Percentiles rank a stretch among this genome's conserved stretches.
phyloP scores from a whole-genome alignment of 768 basidiomycete genomes.

The Amanita molliuscula region DNA sequence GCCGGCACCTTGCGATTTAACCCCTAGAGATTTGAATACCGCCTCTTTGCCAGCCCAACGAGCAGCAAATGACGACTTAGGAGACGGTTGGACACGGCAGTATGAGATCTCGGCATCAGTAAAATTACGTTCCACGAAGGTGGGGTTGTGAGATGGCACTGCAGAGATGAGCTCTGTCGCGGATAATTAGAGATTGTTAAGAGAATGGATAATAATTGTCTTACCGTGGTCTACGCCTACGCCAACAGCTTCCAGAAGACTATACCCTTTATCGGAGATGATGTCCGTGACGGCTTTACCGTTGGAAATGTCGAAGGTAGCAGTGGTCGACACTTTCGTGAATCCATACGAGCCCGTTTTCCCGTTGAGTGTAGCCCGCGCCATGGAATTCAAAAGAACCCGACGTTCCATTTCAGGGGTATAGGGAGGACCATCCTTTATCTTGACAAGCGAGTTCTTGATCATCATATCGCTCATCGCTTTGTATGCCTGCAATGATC shows the following conservation, averaged over 20 bases:
- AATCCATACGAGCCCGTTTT: constrained; percentile 87
- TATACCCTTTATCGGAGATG: constrained; percentile 25
- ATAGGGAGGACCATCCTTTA: constrained; percentile 93
- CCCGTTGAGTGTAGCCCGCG: constrained; percentile 68
- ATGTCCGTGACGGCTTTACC: constrained; percentile 52
- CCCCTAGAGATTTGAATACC: constrained; percentile 90
- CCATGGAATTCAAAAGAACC: constrained; percentile 87
- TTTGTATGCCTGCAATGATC: constrained; percentile 69
- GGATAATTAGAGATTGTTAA: constrained; percentile 5
- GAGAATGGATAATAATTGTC: neutral
- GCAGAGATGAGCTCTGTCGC: constrained; percentile 80
- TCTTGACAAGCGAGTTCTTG: constrained; percentile 83
- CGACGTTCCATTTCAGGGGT: constrained; percentile 73
- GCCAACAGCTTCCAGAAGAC: constrained; percentile 41
- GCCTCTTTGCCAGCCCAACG: constrained; percentile 98
- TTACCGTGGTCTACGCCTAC: constrained; percentile 86
- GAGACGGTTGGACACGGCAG: constrained; percentile 79
- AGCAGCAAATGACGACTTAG: constrained; percentile 86
- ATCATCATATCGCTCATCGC: constrained; percentile 96
- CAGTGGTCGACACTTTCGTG: constrained; percentile 45
- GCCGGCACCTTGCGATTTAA: constrained; percentile 82
- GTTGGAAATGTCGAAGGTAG: constrained; percentile 54
- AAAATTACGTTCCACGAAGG: constrained; percentile 88
- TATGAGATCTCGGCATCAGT: constrained; percentile 82
- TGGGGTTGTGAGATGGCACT: constrained; percentile 81